Base-by-base conservation (phyloP, 1,284 basidiomycete genomes). In the Cutaneotrichosporon daszewskae region DNA sequence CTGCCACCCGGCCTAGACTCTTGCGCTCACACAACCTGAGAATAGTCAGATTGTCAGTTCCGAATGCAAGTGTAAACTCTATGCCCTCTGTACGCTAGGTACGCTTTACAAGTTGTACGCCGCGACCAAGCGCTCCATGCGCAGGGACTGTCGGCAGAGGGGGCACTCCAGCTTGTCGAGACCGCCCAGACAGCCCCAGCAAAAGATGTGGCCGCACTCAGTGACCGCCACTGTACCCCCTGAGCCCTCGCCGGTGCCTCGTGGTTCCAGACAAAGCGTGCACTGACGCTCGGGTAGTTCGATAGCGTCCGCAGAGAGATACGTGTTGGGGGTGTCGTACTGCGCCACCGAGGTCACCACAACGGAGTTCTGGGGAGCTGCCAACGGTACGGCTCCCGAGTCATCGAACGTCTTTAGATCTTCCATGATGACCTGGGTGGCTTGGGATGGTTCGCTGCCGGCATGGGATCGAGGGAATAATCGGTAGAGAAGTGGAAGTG, bases 101-200 rank as follows among this genome's bases (percentile, higher is more conserved):
- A 8, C 28, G 13, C 6, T 35, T 40, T 52, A 90, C 61, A 91
- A 73, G 71, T 91, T 92, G 71, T 90, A 87, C 51, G 89, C 80
- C 11, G 87, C 85, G 50, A 90, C 69, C 43, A 91, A 69, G 37
- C 81, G 77, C 41, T 81, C 78, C 57, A 90, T 74, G 63, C 78
- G 79, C 47, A 92, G 68, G 10, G 79, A 77, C 66, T 92, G 89
- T 54, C 88, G 76, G 66, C 88, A 92, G 14, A 92, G 71, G 5
- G 88, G 88, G 65, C 88, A 92, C 69, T 91, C 18, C 51, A 45
- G 41, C 24, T 92, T 95, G 69, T 95, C 90, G 60, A 85, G 82
- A 80, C 91, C 91, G 87, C 37, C 85, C 81, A 95, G 87, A 65
- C 91, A 96, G 50, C 76, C 80, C 91, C 91, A 96, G 63, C 89